Conservation (phyloP, 2,329 filamentous ascomycete genomes). For the Aspergillus vadensis region DNA sequence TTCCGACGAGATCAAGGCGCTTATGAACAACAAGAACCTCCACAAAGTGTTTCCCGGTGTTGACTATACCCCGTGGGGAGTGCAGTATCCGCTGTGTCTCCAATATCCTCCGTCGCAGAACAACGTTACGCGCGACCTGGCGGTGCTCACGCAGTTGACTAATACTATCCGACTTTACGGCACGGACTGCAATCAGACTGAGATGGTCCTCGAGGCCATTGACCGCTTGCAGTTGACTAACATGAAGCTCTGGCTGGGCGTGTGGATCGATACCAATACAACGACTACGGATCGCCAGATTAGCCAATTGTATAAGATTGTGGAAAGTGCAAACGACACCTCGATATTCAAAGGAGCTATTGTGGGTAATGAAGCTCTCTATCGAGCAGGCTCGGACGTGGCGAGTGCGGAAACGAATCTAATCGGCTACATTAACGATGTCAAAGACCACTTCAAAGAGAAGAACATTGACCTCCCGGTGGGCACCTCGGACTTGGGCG, state of each 20-base stretch:
- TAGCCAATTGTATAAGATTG: slow-evolving; percentile 77
- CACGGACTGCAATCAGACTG: slow-evolving; percentile 95
- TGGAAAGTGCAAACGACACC: slow-evolving; percentile 56
- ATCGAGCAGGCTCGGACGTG: slow-evolving; percentile 49
- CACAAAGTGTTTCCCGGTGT: slow-evolving; percentile 95
- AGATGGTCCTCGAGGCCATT: slow-evolving; percentile 87
- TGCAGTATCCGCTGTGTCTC: slow-evolving; percentile 84
- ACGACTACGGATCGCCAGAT: slow-evolving; percentile 86
- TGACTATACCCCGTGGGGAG: slow-evolving; percentile 90
- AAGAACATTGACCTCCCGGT: slow-evolving; percentile 72
- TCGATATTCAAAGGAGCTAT: slow-evolving; percentile 63
- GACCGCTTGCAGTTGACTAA: slow-evolving; percentile 68
- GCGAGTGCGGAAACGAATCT: slow-evolving; percentile 69
- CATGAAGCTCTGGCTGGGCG: slow-evolving; percentile 90
- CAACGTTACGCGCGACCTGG: slow-evolving; percentile 88
- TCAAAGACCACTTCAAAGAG: slow-evolving; percentile 70
- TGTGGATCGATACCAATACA: slow-evolving; percentile 83
- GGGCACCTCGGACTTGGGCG: slow-evolving; percentile 84
- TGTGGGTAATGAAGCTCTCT: slow-evolving; percentile 66
- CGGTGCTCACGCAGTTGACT: slow-evolving; percentile 85
- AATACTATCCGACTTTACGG: slow-evolving; percentile 88
- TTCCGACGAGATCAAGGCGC: slow-evolving; percentile 74
- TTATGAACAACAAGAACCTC: slow-evolving; percentile 77
- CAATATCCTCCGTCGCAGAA: slow-evolving; percentile 81
- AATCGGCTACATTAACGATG: slow-evolving; percentile 63